These are phyloP conservation scores for Arthrinium phaeospermum DNA, from an alignment of 2,329 filamentous ascomycete genomes.

Conservation along the genomic window DNA sequence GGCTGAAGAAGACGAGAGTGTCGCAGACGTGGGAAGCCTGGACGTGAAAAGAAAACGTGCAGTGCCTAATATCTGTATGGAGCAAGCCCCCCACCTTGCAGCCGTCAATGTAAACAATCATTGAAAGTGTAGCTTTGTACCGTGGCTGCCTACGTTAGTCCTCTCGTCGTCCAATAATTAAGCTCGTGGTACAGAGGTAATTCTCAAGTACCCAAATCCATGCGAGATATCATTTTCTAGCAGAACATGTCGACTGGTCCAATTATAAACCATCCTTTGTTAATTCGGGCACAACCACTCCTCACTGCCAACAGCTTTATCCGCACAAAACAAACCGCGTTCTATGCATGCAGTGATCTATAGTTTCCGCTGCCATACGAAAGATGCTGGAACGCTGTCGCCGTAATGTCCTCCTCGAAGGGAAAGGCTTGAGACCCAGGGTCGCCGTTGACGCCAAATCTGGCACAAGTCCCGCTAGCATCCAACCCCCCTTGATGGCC, in stretches of 20 bases:
- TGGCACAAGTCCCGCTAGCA: too few relatives aligned
- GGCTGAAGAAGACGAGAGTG: not conserved
- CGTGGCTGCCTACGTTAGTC: not conserved
- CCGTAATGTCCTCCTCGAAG: too few relatives aligned
- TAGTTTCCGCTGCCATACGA: too few relatives aligned
- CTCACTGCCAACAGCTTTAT: too few relatives aligned
- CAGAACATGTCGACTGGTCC: not conserved
- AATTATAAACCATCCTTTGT: not conserved
- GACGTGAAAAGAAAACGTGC: not conserved
- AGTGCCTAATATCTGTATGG: not conserved
- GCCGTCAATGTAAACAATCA: too few relatives aligned
- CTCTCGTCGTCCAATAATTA: not conserved
- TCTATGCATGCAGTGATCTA: too few relatives aligned
- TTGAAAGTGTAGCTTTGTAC: not conserved
- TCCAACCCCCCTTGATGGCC: too few relatives aligned
- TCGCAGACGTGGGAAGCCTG: not conserved
- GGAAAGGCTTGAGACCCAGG: too few relatives aligned
- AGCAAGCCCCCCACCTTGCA: not conserved
- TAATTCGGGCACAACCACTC: not conserved
- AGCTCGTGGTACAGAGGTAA: not conserved
- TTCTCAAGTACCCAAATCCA: not conserved
- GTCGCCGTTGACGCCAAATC: too few relatives aligned
- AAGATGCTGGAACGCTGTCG: too few relatives aligned
- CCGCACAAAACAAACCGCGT: too few relatives aligned
- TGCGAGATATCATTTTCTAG: not conserved